phyloP scores from a whole-genome alignment of 306 rosid species.

The Trifolium subterraneum region DNA sequence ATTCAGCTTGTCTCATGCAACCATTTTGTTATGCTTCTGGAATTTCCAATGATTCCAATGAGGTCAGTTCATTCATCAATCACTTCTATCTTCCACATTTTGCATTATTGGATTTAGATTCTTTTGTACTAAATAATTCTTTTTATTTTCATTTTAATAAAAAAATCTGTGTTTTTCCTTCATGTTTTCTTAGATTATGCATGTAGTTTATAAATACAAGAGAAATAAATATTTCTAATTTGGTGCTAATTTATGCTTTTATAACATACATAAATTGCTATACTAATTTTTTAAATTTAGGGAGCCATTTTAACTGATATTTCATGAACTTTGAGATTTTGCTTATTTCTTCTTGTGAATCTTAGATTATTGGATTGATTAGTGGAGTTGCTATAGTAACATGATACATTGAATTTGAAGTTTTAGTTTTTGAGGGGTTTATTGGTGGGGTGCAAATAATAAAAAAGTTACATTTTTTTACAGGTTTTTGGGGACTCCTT shows the following conservation, averaged over 20 bases:
- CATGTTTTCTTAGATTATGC: background rate
- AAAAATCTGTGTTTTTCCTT: background rate
- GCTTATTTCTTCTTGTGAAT: background rate
- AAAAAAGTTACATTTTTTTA: background rate
- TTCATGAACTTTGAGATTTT: conserved; percentile 7
- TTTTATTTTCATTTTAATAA: background rate
- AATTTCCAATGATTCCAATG: conserved; percentile 69
- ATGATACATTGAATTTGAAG: background rate
- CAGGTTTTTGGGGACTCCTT: background rate
- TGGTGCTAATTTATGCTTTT: conserved; percentile 15
- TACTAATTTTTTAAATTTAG: background rate
- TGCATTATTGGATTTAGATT: conserved; percentile 26
- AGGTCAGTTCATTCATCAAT: conserved; percentile 60
- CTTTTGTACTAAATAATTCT: conserved; percentile 5
- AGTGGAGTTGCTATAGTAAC: background rate
- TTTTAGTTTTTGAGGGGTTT: background rate
- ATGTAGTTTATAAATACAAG: conserved; percentile 28
- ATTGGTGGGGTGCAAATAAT: background rate
- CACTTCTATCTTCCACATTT: conserved; percentile 12
- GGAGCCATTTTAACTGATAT: conserved; percentile 6
- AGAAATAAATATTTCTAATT: background rate
- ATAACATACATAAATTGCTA: background rate
- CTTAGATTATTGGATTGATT: background rate
- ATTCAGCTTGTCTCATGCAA: conserved; percentile 88
- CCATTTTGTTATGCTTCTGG: conserved; percentile 90